Percentiles rank a stretch among this genome's conserved stretches.
Evolutionary conservation across 176 grass and related monocot species (phyloP).

Genomic region (Rhynchospora breviuscula): DNA sequence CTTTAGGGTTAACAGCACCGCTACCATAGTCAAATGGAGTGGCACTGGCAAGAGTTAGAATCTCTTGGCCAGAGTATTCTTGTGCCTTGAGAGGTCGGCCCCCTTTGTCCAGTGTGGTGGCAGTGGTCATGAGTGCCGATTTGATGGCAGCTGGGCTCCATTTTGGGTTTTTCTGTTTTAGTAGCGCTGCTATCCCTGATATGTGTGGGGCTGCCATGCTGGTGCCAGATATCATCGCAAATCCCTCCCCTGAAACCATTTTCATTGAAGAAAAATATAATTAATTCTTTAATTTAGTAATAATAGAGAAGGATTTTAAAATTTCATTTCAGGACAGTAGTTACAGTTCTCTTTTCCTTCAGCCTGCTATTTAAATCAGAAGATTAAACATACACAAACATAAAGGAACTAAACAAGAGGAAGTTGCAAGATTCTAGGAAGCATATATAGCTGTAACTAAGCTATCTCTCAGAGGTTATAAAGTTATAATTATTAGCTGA

Average conservation of each 20-base stretch:
- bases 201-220: constrained; percentile 99
- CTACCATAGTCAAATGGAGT: constrained; percentile 98
- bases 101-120: constrained; percentile 68
- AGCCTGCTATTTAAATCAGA: not conserved
- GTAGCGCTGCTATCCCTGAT: constrained; percentile 84
- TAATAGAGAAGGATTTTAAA: not conserved
- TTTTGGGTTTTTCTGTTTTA: constrained; percentile 91
- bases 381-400: not conserved
- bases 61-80: constrained; percentile 64
- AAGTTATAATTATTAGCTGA: not conserved
- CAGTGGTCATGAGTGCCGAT: constrained; percentile 92
- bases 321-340: not conserved
- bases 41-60: constrained; percentile 57
- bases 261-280: not conserved
- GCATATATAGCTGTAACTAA: not conserved
- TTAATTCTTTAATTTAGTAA: not conserved
- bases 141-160: constrained; percentile 97
- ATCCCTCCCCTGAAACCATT: constrained; percentile 65
- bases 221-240: constrained; percentile 97
- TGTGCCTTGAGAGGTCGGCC: constrained; percentile 78
- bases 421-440: not conserved
- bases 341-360: not conserved
- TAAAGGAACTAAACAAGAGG: not conserved
- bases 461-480: not conserved
- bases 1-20: constrained; percentile 85